Evolutionary conservation across 768 basidiomycete genomes (phyloP).

Genomic region (Mycena haematopus): DNA sequence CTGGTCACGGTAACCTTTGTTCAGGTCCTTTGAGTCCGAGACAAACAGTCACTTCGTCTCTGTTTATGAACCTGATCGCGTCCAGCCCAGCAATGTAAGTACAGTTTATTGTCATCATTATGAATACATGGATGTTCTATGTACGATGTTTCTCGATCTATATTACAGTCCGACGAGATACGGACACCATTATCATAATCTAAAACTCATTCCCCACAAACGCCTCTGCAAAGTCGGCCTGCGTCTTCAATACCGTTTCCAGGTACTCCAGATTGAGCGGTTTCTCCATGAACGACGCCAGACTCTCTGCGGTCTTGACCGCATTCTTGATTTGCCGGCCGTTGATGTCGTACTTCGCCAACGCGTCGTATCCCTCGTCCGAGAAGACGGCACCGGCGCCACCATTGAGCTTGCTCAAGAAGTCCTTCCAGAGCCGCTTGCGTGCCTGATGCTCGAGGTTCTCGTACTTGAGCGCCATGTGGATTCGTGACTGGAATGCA

Average conservation of each 20-base stretch:
- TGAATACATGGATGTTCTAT: too few species aligned
- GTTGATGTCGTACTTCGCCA: slow-evolving; percentile 24
- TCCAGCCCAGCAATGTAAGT: too few species aligned
- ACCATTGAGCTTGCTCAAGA: slow-evolving; percentile 18
- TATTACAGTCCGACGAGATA: too few species aligned
- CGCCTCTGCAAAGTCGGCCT: slow-evolving; percentile 41
- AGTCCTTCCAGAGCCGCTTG: slow-evolving; percentile 25
- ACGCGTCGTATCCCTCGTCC: slow-evolving; percentile 22
- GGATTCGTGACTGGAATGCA: slow-evolving; percentile 29
- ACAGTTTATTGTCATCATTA: too few species aligned
- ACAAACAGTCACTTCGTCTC: too few species aligned
- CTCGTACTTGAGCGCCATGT: slow-evolving; percentile 27
- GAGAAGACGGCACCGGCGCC: slow-evolving; percentile 26
- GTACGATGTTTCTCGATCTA: too few species aligned
- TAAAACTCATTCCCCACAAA: slow-evolving; percentile 21
- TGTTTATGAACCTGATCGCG: too few species aligned
- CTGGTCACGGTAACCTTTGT: too few species aligned
- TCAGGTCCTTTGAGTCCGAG: too few species aligned
- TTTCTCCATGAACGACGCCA: slow-evolving; percentile 34
- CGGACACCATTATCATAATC: not conserved
- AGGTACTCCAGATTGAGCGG: slow-evolving; percentile 38
- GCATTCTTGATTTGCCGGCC: slow-evolving; percentile 31
- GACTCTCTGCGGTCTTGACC: slow-evolving; percentile 29
- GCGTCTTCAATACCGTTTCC: slow-evolving; percentile 41
- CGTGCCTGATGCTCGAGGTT: slow-evolving; percentile 16